phyloP scores from a whole-genome alignment of 768 basidiomycete genomes.

The Leccinum truebloodii region DNA sequence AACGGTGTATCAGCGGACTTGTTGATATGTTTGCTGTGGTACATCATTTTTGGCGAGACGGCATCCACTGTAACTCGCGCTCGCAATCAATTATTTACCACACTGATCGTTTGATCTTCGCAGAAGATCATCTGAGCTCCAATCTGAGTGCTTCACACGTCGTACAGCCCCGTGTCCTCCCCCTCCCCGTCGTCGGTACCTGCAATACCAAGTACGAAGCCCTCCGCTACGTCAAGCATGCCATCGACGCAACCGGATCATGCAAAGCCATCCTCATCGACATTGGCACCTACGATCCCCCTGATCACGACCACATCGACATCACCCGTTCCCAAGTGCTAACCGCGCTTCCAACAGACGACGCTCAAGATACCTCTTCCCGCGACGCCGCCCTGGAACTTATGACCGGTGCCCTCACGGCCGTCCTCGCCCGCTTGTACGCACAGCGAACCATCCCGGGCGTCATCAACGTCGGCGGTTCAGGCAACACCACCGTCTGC shows the following conservation, averaged over 20 bases:
- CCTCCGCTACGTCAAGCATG: conserved; percentile 24
- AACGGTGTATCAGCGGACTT: too few species aligned
- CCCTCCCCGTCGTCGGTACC: conserved; percentile 27
- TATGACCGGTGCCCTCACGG: conserved; percentile 24
- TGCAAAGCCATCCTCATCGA: conserved; percentile 32
- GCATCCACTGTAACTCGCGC: background rate
- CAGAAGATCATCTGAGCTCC: too few species aligned
- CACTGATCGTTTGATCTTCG: too few species aligned
- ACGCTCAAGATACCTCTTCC: conserved; percentile 5
- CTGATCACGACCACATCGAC: conserved; percentile 17
- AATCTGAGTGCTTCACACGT: too few species aligned
- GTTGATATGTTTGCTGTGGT: too few species aligned
- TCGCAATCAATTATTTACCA: background rate
- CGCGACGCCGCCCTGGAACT: conserved; percentile 9
- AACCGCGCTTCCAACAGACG: conserved; percentile 2
- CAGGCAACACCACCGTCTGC: conserved; percentile 28
- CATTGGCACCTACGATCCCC: conserved; percentile 21
- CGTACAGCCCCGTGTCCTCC: background rate
- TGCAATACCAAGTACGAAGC: conserved; percentile 30
- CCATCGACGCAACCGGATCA: conserved; percentile 9
- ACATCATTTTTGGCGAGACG: too few species aligned
- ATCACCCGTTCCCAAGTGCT: conserved; percentile 25
- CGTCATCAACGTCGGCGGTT: conserved; percentile 25
- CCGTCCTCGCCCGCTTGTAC: conserved; percentile 17
- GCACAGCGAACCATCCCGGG: conserved; percentile 18